Conservation (phyloP, 2,329 filamentous ascomycete genomes). For the Hymenoscyphus infarciens region DNA sequence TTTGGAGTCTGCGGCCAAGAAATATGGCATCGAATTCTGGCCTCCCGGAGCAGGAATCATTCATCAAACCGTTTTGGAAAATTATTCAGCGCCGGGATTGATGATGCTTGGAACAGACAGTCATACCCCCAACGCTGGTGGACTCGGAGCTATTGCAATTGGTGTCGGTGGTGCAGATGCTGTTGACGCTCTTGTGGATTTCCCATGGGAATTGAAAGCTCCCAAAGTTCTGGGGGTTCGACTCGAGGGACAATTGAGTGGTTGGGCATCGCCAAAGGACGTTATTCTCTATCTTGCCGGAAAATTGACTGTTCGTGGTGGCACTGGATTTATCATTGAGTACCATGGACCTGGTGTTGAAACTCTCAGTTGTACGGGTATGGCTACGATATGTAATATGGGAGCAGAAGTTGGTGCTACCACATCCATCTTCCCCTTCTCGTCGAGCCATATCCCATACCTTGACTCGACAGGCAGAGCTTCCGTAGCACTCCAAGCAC, state of each 20-base stretch:
- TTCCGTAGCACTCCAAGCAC: slow-evolving; percentile 36
- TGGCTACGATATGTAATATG: slow-evolving; percentile 89
- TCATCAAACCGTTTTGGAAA: slow-evolving; percentile 96
- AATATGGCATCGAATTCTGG: slow-evolving; percentile 95
- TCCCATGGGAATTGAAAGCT: slow-evolving; percentile 96
- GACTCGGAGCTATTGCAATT: slow-evolving; percentile 88
- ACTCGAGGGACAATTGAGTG: slow-evolving; percentile 76
- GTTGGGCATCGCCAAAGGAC: slow-evolving; percentile 94
- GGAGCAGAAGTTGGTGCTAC: slow-evolving; percentile 94
- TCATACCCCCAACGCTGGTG: slow-evolving; percentile 96
- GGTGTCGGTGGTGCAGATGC: slow-evolving; percentile 96
- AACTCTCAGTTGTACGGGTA: slow-evolving; percentile 84
- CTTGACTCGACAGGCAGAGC: slow-evolving; percentile 77
- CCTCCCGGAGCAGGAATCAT: slow-evolving; percentile 92
- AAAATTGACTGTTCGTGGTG: slow-evolving; percentile 84
- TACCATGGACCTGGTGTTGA: slow-evolving; percentile 90
- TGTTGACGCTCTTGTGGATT: slow-evolving; percentile 92
- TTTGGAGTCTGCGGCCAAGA: slow-evolving; percentile 84
- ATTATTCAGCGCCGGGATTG: slow-evolving; percentile 92
- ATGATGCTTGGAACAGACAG: slow-evolving; percentile 99
- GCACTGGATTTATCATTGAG: slow-evolving; percentile 92
- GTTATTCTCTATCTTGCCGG: slow-evolving; percentile 89
- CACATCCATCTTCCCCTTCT: slow-evolving; percentile 75
- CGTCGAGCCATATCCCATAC: slow-evolving; percentile 77
- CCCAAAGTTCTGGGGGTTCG: slow-evolving; percentile 85